Base-by-base conservation (phyloP, 176 grass and related monocot species). In the Cenchrus fungigraminus region DNA sequence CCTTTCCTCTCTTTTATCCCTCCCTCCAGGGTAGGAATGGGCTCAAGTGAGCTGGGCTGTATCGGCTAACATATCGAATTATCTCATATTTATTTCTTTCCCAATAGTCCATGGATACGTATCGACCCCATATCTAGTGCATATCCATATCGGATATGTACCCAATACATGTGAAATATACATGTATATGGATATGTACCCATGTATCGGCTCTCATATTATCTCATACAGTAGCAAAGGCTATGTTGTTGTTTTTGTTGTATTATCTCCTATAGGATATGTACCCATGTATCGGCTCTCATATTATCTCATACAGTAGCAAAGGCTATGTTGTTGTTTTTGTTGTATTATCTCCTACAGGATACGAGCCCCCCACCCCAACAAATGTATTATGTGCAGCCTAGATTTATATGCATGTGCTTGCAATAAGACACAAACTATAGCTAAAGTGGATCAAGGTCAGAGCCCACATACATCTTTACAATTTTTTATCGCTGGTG, bases 391-490 rank as follows among this genome's bases (percentile, higher is more conserved):
- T 34, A 1, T 34, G 34, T 71, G 43, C 11, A 49, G 19, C 44
- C 22, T 71, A 47, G 43, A 50, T 29, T 32, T 53, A 10, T 80
- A 46, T 63, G 71, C 57, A 5, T 15, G 20, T 34, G 40, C 19
- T 83, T 79, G 49, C 56, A 40, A 62, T 55, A 49, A 57, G 80
- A 73, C 42, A 75, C 12, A 80, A 62, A 63, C 1, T 0, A 25
- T 43, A 20, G 29, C 29, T 67, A 80, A 20, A 51, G 6, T 14
- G 31, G 68, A 12, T 55, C 56, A 63, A 69, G 47, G 8, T 40
- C 46, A 62, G 68, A 52, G 12, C 14, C 5, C 45, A 16, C 64
- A 50, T 77, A 32, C 56, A 2, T 62, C 15, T 56, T 55, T 61
- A 55, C 32, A 19, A 76, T 69, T 74, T 25, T 16, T 32, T 12